Percentiles rank a stretch among this genome's conserved stretches.
Conservation (phyloP, 208 protist species). For the Leishmania tarentolae region DNA sequence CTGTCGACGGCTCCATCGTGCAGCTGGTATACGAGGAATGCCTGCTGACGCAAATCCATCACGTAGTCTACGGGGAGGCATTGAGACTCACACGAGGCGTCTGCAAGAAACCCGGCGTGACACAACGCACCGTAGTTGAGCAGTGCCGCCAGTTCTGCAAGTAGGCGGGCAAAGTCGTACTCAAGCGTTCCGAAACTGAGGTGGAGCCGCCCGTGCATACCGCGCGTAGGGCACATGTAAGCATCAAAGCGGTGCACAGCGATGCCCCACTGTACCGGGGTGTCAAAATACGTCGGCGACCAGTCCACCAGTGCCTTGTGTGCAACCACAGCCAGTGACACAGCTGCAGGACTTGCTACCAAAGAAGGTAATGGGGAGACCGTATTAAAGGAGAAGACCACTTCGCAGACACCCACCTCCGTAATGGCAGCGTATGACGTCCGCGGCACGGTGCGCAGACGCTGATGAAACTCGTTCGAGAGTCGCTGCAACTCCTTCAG, state of each 20-base stretch:
- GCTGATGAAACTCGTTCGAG: slow-evolving; percentile 17
- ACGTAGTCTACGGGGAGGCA: slow-evolving; percentile 31
- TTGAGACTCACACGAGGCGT: slow-evolving; percentile 15
- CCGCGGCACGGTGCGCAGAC: slow-evolving; percentile 17
- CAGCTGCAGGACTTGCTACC: slow-evolving; percentile 18
- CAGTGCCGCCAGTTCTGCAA: slow-evolving; percentile 27
- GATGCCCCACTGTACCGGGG: slow-evolving; percentile 22
- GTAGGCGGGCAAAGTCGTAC: slow-evolving; percentile 18
- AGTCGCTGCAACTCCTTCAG: slow-evolving; percentile 19
- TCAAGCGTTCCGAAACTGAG: slow-evolving; percentile 24
- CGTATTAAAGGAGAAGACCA: slow-evolving; percentile 33
- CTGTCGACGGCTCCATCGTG: slow-evolving; percentile 16
- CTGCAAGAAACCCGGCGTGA: slow-evolving; percentile 25
- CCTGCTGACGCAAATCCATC: slow-evolving; percentile 26
- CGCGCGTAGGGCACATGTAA: slow-evolving; percentile 9
- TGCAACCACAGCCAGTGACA: slow-evolving; percentile 16
- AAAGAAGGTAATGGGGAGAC: slow-evolving; percentile 23
- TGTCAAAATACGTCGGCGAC: slow-evolving; percentile 6
- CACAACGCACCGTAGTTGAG: slow-evolving; percentile 24
- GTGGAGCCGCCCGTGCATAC: slow-evolving; percentile 17
- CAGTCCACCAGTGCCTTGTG: slow-evolving; percentile 20
- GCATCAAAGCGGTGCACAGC: slow-evolving; percentile 27
- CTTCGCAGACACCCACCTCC: slow-evolving; percentile 20
- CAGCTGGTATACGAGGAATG: slow-evolving; percentile 26
- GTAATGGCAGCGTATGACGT: slow-evolving; percentile 14